phyloP scores from a whole-genome alignment of 768 basidiomycete species.

The Albatrellus ellisii region DNA sequence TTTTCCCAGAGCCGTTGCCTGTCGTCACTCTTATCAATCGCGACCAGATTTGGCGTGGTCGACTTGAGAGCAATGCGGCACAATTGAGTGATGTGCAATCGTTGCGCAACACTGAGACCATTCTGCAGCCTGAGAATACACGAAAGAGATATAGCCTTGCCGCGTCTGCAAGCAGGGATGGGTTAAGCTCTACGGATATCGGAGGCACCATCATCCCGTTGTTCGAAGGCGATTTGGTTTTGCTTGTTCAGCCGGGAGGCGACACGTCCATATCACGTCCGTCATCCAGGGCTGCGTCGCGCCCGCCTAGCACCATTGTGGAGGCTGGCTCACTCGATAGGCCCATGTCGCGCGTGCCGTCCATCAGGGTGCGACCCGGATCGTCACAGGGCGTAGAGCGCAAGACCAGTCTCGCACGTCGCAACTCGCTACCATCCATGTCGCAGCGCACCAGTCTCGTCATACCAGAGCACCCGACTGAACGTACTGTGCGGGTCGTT shows the following conservation, averaged over 20 bases:
- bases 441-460: constrained; percentile 48
- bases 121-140: constrained; percentile 26
- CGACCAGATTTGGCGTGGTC: constrained; percentile 45
- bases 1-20: constrained; percentile 69
- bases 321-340: constrained; percentile 20
- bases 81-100: constrained; percentile 42
- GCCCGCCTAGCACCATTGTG: constrained; percentile 23
- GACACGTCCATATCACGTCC: constrained; percentile 37
- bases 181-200: constrained; percentile 22
- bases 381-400: constrained; percentile 57
- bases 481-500: constrained; percentile 60
- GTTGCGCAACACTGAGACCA: constrained; percentile 37
- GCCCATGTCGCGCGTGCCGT: constrained; percentile 40
- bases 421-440: constrained; percentile 71
- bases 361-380: constrained; percentile 66
- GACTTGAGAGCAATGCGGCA: constrained; percentile 48
- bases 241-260: constrained; percentile 48
- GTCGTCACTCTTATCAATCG: constrained; percentile 57
- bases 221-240: constrained; percentile 59
- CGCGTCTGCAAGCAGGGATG: constrained; percentile 12
- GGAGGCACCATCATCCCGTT: constrained; percentile 63
- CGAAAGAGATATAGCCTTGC: constrained; percentile 22
- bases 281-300: constrained; percentile 54
- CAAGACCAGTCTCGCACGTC: constrained; percentile 61
- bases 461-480: constrained; percentile 48